Percentiles rank a stretch among this genome's conserved stretches.
phyloP scores from a whole-genome alignment of 495 filamentous ascomycete species.

The Aspergillus affinis region DNA sequence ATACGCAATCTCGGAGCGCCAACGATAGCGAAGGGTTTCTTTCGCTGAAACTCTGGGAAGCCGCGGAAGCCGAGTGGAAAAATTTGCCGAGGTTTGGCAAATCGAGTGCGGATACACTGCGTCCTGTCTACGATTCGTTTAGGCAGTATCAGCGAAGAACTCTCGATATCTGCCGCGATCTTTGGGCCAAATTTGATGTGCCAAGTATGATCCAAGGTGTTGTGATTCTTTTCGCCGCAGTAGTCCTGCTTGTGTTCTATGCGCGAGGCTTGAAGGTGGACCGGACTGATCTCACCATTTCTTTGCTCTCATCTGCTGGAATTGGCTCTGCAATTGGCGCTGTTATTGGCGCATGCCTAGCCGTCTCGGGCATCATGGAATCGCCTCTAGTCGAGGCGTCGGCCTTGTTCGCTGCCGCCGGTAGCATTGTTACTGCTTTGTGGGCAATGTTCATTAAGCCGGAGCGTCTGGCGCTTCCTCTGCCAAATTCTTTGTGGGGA shows the following conservation, averaged over 20 bases:
- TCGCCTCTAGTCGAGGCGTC: constrained; percentile 30
- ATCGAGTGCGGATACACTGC: constrained; percentile 32
- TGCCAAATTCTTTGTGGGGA: constrained; percentile 84
- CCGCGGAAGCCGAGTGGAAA: constrained; percentile 50
- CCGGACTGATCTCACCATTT: constrained; percentile 50
- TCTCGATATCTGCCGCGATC: constrained; percentile 71
- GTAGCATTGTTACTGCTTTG: constrained; percentile 61
- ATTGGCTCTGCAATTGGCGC: constrained; percentile 44
- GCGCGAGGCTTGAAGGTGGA: constrained; percentile 58
- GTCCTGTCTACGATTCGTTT: constrained; percentile 57
- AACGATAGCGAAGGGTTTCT: constrained; percentile 55
- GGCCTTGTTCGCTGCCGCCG: constrained; percentile 53
- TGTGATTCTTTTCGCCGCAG: constrained; percentile 61
- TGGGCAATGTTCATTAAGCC: constrained; percentile 53
- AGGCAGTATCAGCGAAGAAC: constrained; percentile 74
- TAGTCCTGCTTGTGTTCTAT: constrained; percentile 69
- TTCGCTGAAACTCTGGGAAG: constrained; percentile 59
- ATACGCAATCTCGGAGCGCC: constrained; percentile 59
- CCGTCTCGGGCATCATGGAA: constrained; percentile 25
- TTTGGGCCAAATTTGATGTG: constrained; percentile 92
- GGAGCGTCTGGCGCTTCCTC: constrained; percentile 50
- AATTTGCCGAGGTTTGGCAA: constrained; percentile 38
- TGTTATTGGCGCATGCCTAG: constrained; percentile 28
- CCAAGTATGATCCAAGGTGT: constrained; percentile 81
- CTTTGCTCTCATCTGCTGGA: constrained; percentile 45